Percentiles rank a stretch among this genome's conserved stretches.
These are phyloP conservation scores for Ophidiomyces ophidiicola DNA, from an alignment of 2,329 filamentous ascomycete genomes.

Conservation along the genomic window DNA sequence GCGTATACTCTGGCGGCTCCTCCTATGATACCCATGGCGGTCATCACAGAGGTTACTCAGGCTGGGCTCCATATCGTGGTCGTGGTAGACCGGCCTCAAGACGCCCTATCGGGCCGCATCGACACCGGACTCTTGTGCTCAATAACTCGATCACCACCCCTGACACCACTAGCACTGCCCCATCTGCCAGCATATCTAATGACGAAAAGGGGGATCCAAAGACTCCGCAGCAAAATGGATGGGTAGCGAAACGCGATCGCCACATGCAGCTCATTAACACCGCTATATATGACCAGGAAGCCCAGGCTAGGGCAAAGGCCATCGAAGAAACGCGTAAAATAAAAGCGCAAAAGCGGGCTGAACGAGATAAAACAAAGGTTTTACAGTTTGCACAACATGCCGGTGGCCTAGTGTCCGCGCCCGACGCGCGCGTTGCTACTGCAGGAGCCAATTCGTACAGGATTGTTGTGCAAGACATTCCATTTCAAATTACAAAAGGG, in stretches of 20 bases:
- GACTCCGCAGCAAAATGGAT: slow-evolving; percentile 35
- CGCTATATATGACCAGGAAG: slow-evolving; percentile 62
- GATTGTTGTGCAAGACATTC: slow-evolving; percentile 57
- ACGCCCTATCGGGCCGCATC: slow-evolving; percentile 32
- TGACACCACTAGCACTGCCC: slow-evolving; percentile 17
- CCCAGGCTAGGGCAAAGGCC: slow-evolving; percentile 54
- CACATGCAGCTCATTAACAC: slow-evolving; percentile 76
- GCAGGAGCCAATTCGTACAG: slow-evolving; percentile 42
- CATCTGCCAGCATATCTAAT: slow-evolving; percentile 20
- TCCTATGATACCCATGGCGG: slow-evolving; percentile 14
- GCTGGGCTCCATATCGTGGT: slow-evolving; percentile 35
- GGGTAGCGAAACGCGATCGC: slow-evolving; percentile 61
- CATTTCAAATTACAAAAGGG: slow-evolving; percentile 59
- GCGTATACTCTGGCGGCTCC: slow-evolving; percentile 19
- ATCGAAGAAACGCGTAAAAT: slow-evolving; percentile 54
- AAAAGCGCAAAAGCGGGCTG: slow-evolving; percentile 44
- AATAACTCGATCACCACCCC: slow-evolving; percentile 35
- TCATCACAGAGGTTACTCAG: slow-evolving; percentile 19
- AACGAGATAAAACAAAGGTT: slow-evolving; percentile 38
- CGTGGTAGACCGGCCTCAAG: slow-evolving; percentile 31
- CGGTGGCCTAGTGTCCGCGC: slow-evolving; percentile 15
- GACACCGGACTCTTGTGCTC: slow-evolving; percentile 53
- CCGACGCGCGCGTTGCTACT: slow-evolving; percentile 19
- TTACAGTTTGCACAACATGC: slow-evolving; percentile 29
- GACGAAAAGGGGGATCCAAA: slow-evolving; percentile 23